Evolutionary conservation across 352 stramenopile species (phyloP).

Genomic region (Phytophthora constricta): DNA sequence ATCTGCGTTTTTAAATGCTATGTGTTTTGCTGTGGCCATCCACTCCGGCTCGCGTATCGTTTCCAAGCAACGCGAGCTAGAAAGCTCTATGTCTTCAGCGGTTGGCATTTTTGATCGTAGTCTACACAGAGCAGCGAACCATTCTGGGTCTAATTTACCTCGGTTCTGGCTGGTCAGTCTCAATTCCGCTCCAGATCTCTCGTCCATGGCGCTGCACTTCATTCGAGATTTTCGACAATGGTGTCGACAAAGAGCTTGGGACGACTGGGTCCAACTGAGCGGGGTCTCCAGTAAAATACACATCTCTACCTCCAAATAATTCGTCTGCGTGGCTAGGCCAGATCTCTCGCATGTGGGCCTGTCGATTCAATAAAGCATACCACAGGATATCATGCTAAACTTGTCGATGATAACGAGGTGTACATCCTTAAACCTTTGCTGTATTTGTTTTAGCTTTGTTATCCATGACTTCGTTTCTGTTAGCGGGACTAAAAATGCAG

Average conservation of each 20-base stretch:
- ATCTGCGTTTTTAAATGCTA: no score
- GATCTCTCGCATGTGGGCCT: slow-evolving; percentile 9
- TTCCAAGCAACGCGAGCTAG: no score
- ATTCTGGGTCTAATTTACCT: no score
- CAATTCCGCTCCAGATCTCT: neutral
- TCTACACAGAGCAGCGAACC: no score
- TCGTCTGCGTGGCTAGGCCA: neutral
- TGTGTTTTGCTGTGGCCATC: no score
- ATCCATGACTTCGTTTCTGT: neutral
- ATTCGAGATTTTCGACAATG: neutral
- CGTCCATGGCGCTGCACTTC: neutral
- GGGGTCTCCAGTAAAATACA: slow-evolving; percentile 3
- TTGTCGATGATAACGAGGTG: slow-evolving; percentile 11
- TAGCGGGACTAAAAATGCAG: slow-evolving; percentile 4
- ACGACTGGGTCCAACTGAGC: slow-evolving; percentile 5
- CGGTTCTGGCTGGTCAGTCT: no score
- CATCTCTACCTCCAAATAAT: neutral
- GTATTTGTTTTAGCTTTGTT: slow-evolving; percentile 6
- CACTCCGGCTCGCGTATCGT: no score
- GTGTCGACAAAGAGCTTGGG: neutral
- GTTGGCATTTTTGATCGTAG: no score
- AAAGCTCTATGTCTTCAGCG: no score
- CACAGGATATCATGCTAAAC: slow-evolving; percentile 8
- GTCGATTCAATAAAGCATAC: slow-evolving; percentile 17
- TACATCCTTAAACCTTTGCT: neutral